These are phyloP conservation scores for Boletus tylopilopsis DNA, from an alignment of 768 basidiomycete species.

Conservation along the genomic window DNA sequence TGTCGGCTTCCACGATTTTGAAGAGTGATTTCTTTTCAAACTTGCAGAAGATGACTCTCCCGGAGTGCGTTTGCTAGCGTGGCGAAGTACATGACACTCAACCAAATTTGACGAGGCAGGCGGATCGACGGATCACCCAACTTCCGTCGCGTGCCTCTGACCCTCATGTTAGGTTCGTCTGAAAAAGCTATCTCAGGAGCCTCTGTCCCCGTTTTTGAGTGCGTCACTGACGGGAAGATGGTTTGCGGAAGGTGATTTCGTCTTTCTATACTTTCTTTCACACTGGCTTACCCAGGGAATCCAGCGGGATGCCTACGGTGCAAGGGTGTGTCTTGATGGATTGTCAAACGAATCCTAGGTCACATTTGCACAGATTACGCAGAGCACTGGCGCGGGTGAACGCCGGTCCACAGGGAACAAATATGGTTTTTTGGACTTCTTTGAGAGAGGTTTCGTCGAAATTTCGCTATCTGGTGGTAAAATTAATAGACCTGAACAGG, in stretches of 20 bases:
- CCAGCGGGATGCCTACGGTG: constrained; percentile 91
- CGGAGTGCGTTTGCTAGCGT: constrained; percentile 58
- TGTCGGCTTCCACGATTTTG: constrained; percentile 89
- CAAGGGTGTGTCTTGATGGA: constrained; percentile 46
- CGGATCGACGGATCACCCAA: constrained; percentile 94
- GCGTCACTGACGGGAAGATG: constrained; percentile 48
- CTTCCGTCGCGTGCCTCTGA: constrained; percentile 79
- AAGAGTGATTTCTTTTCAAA: constrained; percentile 95
- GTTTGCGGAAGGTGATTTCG: constrained; percentile 69
- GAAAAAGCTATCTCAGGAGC: constrained; percentile 30
- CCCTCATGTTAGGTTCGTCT: constrained; percentile 34
- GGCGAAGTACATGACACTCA: constrained; percentile 1
- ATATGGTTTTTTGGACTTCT: constrained; percentile 90
- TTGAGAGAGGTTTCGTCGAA: constrained; percentile 68
- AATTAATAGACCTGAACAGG: constrained; percentile 40
- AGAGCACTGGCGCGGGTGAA: constrained; percentile 74
- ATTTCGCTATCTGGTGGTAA: not conserved
- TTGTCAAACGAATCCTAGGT: not conserved
- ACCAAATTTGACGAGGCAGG: constrained; percentile 31
- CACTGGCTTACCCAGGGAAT: constrained; percentile 20
- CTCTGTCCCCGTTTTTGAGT: constrained; percentile 33
- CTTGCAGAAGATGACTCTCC: constrained; percentile 93
- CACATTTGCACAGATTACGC: constrained; percentile 51
- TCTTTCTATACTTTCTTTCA: not conserved
- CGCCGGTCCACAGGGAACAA: constrained; percentile 73